phyloP scores from a whole-genome alignment of 2,329 filamentous ascomycete species.

The Talaromyces atroroseus region DNA sequence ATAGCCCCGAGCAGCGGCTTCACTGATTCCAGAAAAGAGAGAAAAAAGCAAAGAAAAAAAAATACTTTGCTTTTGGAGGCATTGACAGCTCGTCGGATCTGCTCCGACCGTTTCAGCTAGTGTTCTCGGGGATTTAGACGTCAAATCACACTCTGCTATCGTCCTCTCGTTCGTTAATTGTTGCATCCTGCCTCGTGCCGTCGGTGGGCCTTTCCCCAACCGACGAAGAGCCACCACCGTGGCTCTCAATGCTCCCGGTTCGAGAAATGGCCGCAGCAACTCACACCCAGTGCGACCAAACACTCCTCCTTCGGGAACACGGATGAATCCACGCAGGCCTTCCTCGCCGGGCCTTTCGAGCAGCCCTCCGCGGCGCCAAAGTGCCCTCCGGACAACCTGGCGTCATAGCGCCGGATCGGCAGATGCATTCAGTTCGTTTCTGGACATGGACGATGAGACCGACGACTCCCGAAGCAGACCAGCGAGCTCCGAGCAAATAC shows the following conservation, averaged over 20 bases:
- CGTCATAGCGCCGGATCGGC: constrained; percentile 33
- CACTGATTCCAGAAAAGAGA: not conserved
- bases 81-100: not conserved
- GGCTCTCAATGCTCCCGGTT: constrained; percentile 32
- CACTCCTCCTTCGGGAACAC: constrained; percentile 35
- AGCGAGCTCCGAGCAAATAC: constrained; percentile 6
- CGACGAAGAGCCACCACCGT: constrained; percentile 24
- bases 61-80: not conserved
- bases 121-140: not conserved
- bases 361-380: constrained; percentile 27
- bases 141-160: not conserved
- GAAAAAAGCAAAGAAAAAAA: not conserved
- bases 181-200: constrained; percentile 12
- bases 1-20: not conserved
- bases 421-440: constrained; percentile 38
- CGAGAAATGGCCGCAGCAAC: constrained; percentile 48
- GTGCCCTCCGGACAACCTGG: constrained; percentile 33
- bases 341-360: constrained; percentile 25
- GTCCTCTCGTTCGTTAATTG: not conserved
- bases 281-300: constrained; percentile 45
- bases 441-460: constrained; percentile 40
- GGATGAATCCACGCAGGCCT: constrained; percentile 29
- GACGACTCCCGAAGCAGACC: constrained; percentile 21
- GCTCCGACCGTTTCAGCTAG: not conserved
- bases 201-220: constrained; percentile 32